Conservation (phyloP, 768 basidiomycete genomes). For the Leucosporidium yakuticum region DNA sequence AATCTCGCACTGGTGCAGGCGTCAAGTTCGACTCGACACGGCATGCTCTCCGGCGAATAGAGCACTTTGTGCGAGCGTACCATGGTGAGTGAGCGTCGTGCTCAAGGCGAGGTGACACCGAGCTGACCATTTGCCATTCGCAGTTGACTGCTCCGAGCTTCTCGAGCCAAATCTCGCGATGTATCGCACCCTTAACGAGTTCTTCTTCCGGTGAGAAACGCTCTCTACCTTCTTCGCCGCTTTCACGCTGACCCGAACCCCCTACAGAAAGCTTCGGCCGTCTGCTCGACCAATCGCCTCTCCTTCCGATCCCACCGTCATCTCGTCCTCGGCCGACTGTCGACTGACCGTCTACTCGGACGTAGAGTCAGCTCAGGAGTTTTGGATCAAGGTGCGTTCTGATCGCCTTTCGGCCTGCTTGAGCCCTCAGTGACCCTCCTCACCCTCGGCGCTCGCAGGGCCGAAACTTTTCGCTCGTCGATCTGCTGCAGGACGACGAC, state of each 20-base stretch:
- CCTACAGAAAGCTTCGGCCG: conserved; percentile 47
- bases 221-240: neutral
- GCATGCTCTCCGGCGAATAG: too few relatives aligned
- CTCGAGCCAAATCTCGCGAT: conserved; percentile 57
- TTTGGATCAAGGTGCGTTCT: conserved; percentile 51
- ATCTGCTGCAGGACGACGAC: conserved; percentile 52
- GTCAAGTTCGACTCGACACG: too few relatives aligned
- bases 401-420: too few relatives aligned
- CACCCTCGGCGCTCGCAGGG: too few relatives aligned
- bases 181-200: conserved; percentile 67
- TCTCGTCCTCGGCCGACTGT: conserved; percentile 68
- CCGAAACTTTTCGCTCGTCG: conserved; percentile 44
- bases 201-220: conserved; percentile 56
- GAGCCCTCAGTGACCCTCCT: too few relatives aligned
- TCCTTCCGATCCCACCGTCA: conserved; percentile 49
- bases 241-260: neutral
- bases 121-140: neutral
- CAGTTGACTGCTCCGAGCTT: conserved; percentile 56
- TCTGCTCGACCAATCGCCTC: conserved; percentile 59
- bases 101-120: too few relatives aligned
- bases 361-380: conserved; percentile 55
- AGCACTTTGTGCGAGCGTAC: too few relatives aligned
- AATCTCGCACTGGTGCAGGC: too few relatives aligned
- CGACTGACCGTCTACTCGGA: conserved; percentile 62
- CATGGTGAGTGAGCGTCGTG: too few relatives aligned